phyloP scores from a whole-genome alignment of 306 rosid species.

The Datisca glomerata region DNA sequence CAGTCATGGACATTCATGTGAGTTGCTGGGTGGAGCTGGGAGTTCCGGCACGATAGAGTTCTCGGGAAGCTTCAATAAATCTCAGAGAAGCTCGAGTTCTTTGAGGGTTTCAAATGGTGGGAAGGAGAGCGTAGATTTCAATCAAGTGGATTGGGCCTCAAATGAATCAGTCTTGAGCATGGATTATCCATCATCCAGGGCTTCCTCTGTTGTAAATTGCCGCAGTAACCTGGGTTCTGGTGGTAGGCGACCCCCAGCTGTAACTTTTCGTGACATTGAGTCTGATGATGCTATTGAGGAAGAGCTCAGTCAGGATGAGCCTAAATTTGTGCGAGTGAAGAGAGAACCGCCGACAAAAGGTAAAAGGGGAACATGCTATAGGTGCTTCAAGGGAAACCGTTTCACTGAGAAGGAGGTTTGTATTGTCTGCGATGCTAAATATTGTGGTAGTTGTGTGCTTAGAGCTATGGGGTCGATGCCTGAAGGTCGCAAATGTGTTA shows the following conservation, averaged over 20 bases:
- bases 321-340: slow-evolving; percentile 31
- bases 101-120: slow-evolving; percentile 34
- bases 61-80: slow-evolving; percentile 41
- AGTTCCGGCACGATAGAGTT: slow-evolving; percentile 42
- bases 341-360: slow-evolving; percentile 48
- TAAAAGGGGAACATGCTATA: slow-evolving; percentile 73
- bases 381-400: slow-evolving; percentile 76
- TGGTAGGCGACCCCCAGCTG: slow-evolving; percentile 34
- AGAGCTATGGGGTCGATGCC: slow-evolving; percentile 99
- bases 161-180: slow-evolving; percentile 65
- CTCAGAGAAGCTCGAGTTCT: slow-evolving; percentile 28
- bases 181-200: slow-evolving; percentile 78
- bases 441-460: slow-evolving; percentile 78
- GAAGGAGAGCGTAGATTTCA: slow-evolving; percentile 52
- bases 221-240: slow-evolving; percentile 22
- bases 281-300: slow-evolving; percentile 45
- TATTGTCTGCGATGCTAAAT: slow-evolving; percentile 89
- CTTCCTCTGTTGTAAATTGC: slow-evolving; percentile 48
- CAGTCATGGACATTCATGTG: slow-evolving; percentile 39
- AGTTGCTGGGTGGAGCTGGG: slow-evolving; percentile 32
- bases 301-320: slow-evolving; percentile 33
- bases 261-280: slow-evolving; percentile 50
- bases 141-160: slow-evolving; percentile 69
- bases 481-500: slow-evolving; percentile 91
- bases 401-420: slow-evolving; percentile 88